Conservation (phyloP, 495 filamentous ascomycete species). For the Lepidopterella palustris region DNA sequence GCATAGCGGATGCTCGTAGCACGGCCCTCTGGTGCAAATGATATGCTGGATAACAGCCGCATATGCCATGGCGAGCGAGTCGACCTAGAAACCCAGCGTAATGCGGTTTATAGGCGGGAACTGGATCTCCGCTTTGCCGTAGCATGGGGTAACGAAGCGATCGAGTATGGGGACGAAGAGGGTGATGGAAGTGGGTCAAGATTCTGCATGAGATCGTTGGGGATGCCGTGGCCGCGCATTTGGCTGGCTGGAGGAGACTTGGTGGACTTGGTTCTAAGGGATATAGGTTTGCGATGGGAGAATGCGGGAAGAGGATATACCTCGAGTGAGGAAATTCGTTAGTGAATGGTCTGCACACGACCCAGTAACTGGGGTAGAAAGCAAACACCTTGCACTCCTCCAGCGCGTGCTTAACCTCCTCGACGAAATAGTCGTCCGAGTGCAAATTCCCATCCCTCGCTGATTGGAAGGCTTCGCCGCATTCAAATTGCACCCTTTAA, state of each 20-base stretch:
- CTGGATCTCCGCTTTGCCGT: slow-evolving; percentile 57
- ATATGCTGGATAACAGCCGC: slow-evolving; percentile 66
- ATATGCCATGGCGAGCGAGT: slow-evolving; percentile 54
- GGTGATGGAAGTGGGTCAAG: slow-evolving; percentile 59
- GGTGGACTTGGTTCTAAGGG: background rate
- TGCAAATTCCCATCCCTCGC: slow-evolving; percentile 39
- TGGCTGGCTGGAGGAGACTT: slow-evolving; percentile 1
- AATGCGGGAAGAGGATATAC: too few species aligned
- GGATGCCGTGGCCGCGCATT: slow-evolving; percentile 22
- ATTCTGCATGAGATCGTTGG: slow-evolving; percentile 28
- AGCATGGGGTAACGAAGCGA: slow-evolving; percentile 57
- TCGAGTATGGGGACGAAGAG: slow-evolving; percentile 65
- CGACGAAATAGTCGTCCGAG: slow-evolving; percentile 60
- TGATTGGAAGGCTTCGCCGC: slow-evolving; percentile 57
- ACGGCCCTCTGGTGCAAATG: slow-evolving; percentile 58
- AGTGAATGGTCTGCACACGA: background rate
- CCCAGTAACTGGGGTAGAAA: slow-evolving; percentile 51
- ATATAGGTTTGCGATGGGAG: too few species aligned
- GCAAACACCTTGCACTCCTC: slow-evolving; percentile 56
- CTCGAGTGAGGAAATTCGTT: slow-evolving; percentile 50
- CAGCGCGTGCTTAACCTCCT: slow-evolving; percentile 55
- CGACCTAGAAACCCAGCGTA: slow-evolving; percentile 61
- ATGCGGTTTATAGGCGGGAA: slow-evolving; percentile 73
- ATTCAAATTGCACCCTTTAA: slow-evolving; percentile 41
- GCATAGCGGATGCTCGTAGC: slow-evolving; percentile 32